Conservation (phyloP, 2,329 filamentous ascomycete genomes). For the Trichoderma koningiopsis region DNA sequence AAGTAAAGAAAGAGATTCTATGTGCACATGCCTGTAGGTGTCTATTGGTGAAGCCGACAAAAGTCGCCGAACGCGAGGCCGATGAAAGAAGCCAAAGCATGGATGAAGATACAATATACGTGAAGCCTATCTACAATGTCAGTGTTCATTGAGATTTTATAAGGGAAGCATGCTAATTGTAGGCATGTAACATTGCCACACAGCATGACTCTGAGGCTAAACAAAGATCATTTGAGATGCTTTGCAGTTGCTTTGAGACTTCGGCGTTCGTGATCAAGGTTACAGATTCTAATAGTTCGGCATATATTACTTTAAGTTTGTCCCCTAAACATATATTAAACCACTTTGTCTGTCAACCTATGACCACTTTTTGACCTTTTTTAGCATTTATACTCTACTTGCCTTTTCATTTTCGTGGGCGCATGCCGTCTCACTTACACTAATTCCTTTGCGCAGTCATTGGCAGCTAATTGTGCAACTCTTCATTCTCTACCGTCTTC, state of each 20-base stretch:
- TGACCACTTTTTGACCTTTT: no score
- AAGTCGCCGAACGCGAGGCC: no score
- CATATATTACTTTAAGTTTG: neutral
- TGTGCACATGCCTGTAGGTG: no score
- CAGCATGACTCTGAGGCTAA: neutral
- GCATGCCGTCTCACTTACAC: neutral
- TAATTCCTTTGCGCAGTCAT: neutral
- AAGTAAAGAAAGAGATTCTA: no score
- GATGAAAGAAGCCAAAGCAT: no score
- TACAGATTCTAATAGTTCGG: neutral
- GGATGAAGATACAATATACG: no score
- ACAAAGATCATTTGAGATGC: slow-evolving; percentile 21
- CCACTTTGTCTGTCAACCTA: neutral
- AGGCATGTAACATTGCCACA: neutral
- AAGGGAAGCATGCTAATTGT: neutral
- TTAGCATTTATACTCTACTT: neutral
- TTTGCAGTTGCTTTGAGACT: neutral
- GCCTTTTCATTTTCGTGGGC: neutral
- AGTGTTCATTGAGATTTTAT: neutral
- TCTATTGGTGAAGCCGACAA: no score
- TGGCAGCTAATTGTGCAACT: neutral
- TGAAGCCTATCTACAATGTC: no score
- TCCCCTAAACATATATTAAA: neutral
- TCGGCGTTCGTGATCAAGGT: neutral
- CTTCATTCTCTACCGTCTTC: neutral